A percentile compares a stretch with the other conserved stretches of the same genome.
Conservation (phyloP, 257 asterid genomes). For the Linderniella brevidens region DNA sequence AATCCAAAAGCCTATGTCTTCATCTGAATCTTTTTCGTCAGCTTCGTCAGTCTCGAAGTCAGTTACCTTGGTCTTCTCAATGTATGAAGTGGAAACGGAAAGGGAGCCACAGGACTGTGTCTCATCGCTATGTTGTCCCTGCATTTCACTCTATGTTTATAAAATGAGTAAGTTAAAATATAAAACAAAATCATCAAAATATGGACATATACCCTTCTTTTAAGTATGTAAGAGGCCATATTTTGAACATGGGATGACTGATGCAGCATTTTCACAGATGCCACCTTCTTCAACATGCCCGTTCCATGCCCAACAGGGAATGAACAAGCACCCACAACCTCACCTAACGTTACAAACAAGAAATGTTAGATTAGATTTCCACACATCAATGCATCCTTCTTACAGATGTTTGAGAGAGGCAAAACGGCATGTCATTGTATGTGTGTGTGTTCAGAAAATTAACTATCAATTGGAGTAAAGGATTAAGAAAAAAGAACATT, state of each 20-base stretch:
- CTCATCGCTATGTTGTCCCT: slow-evolving; percentile 54
- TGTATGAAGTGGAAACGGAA: slow-evolving; percentile 56
- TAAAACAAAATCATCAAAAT: slow-evolving; percentile 7
- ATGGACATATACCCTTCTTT: slow-evolving; percentile 38
- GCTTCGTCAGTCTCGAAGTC: slow-evolving; percentile 31
- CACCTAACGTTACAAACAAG: slow-evolving; percentile 33
- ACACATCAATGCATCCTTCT: too few relatives aligned
- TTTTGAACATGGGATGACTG: slow-evolving; percentile 45
- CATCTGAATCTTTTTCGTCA: slow-evolving; percentile 32
- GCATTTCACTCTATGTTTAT: slow-evolving; percentile 14
- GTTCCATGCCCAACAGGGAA: slow-evolving; percentile 64
- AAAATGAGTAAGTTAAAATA: slow-evolving; percentile 9
- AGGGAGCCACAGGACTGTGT: slow-evolving; percentile 35
- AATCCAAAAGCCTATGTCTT: slow-evolving; percentile 79
- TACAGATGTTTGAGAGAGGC: too few relatives aligned
- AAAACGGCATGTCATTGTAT: too few relatives aligned
- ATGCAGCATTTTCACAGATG: slow-evolving; percentile 82
- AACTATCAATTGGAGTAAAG: too few relatives aligned
- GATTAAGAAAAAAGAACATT: too few relatives aligned
- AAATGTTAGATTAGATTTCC: neutral
- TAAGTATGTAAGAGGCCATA: slow-evolving; percentile 42
- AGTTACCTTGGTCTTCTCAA: slow-evolving; percentile 51
- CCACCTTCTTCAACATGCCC: slow-evolving; percentile 49
- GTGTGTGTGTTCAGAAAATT: too few relatives aligned
- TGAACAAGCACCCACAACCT: slow-evolving; percentile 93